These are phyloP conservation scores for Ophiostoma sp. DNA, from an alignment of 2,329 filamentous ascomycete genomes.

Conservation along the genomic window DNA sequence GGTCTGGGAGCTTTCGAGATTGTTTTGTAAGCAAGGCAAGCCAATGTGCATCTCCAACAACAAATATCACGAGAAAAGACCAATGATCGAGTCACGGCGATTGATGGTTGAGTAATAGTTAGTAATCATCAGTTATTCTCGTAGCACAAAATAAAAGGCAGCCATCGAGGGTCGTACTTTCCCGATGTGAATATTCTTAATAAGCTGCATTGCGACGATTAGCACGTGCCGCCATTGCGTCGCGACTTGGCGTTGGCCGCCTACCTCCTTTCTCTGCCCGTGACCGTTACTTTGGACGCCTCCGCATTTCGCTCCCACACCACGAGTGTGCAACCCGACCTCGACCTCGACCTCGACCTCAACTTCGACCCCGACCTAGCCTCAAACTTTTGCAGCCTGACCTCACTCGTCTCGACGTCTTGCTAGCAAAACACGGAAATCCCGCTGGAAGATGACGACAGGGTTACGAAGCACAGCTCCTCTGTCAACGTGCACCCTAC, in stretches of 20 bases:
- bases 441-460: constrained; percentile 22
- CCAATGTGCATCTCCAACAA: background rate
- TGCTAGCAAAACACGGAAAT: background rate
- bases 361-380: too few species aligned
- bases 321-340: constrained; percentile 1
- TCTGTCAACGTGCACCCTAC: constrained; percentile 2
- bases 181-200: background rate
- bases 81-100: too few species aligned
- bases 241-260: constrained; percentile 2
- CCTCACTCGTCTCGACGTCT: background rate
- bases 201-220: background rate
- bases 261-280: background rate
- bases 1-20: background rate
- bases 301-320: background rate
- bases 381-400: too few species aligned
- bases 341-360: too few species aligned
- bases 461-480: constrained; percentile 8
- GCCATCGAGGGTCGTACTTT: background rate
- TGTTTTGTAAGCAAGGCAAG: too few species aligned
- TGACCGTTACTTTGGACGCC: background rate
- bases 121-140: too few species aligned
- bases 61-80: background rate
- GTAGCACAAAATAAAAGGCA: background rate
- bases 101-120: too few species aligned
- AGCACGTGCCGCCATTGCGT: background rate